Percentiles rank a stretch among this genome's conserved stretches.
These are phyloP conservation scores for Alternaria arborescens DNA, from an alignment of 2,329 filamentous ascomycete species.

Conservation along the genomic window DNA sequence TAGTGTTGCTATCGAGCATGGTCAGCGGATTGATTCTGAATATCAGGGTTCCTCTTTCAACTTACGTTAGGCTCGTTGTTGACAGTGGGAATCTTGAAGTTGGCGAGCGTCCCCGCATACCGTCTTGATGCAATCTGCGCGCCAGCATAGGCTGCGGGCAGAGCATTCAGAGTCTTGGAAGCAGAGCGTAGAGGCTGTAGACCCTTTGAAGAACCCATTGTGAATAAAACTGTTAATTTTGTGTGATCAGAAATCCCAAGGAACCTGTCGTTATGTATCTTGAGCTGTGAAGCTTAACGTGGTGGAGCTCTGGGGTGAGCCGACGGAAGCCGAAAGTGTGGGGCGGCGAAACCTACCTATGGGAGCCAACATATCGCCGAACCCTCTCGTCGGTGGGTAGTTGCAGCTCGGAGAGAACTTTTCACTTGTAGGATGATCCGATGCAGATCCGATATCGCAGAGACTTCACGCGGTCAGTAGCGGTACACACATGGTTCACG, in stretches of 20 bases:
- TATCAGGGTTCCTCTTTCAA: background rate
- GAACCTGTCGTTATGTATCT: slow-evolving; percentile 33
- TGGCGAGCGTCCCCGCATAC: slow-evolving; percentile 70
- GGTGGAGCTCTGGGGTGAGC: slow-evolving; percentile 28
- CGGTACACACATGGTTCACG: slow-evolving; percentile 22
- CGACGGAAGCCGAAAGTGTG: slow-evolving; percentile 37
- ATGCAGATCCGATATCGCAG: slow-evolving; percentile 39
- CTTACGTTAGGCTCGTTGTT: slow-evolving; percentile 95
- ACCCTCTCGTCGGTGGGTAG: slow-evolving; percentile 14
- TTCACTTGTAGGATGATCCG: slow-evolving; percentile 17
- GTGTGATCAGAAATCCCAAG: slow-evolving; percentile 1
- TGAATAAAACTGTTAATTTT: slow-evolving; percentile 11
- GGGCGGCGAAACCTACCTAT: slow-evolving; percentile 22
- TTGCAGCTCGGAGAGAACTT: slow-evolving; percentile 11
- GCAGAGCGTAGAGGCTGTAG: slow-evolving; percentile 42
- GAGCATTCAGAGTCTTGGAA: slow-evolving; percentile 37
- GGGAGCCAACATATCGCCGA: slow-evolving; percentile 16
- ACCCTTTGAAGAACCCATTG: slow-evolving; percentile 46
- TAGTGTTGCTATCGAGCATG: slow-evolving; percentile 79
- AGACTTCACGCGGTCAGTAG: slow-evolving; percentile 27
- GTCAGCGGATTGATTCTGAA: slow-evolving; percentile 9
- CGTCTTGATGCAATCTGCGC: slow-evolving; percentile 38
- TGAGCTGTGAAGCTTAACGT: slow-evolving; percentile 25
- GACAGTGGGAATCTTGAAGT: slow-evolving; percentile 87
- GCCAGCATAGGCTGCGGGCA: slow-evolving; percentile 34